Evolutionary conservation across 768 basidiomycete species (phyloP).

Genomic region (Nidula microcarpa): DNA sequence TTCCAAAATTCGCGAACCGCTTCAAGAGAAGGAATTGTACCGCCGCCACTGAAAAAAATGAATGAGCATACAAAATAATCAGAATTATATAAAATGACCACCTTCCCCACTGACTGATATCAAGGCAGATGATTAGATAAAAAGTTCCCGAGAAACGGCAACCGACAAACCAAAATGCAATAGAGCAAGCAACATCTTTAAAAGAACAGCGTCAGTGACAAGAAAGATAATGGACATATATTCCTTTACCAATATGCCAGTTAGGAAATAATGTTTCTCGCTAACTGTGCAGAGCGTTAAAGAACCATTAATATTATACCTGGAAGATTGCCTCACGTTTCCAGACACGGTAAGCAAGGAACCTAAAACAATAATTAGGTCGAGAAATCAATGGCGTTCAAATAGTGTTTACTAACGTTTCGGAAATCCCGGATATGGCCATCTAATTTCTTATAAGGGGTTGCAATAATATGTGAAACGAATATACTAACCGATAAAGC

Average conservation of each 20-base stretch:
- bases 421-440: conserved; percentile 27
- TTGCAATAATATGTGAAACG: neutral
- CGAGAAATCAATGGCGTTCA: neutral
- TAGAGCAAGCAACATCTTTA: conserved; percentile 19
- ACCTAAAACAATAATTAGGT: conserved; percentile 12
- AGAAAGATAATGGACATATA: neutral
- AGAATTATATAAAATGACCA: neutral
- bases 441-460: conserved; percentile 16
- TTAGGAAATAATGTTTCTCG: conserved; percentile 12
- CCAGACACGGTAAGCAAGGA: conserved; percentile 26
- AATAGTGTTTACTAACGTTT: conserved; percentile 16
- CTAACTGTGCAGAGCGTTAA: conserved; percentile 13
- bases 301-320: neutral
- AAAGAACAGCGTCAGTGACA: neutral
- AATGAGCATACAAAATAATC: neutral
- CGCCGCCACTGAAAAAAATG: conserved; percentile 18
- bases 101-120: conserved; percentile 25
- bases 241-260: conserved; percentile 13
- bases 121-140: neutral
- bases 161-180: conserved; percentile 21
- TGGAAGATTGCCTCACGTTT: conserved; percentile 12
- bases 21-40: conserved; percentile 20
- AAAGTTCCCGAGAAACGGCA: neutral
- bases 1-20: conserved; percentile 15
- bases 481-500: conserved; percentile 18